Evolutionary conservation across 208 protist genomes (phyloP).

Genomic region (Acanthamoeba culbertsoni): DNA sequence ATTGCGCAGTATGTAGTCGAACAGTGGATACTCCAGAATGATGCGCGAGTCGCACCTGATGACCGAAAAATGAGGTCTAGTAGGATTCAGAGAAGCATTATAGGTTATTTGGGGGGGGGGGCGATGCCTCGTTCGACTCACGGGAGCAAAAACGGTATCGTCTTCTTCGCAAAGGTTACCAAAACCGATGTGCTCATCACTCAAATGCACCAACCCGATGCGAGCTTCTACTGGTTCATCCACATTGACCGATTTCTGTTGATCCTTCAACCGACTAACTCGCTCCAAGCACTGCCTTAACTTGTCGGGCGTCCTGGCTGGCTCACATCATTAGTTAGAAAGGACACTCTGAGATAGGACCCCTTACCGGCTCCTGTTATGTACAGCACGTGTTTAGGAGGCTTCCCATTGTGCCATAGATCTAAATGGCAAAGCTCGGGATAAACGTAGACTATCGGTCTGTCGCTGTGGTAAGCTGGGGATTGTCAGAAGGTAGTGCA

Average conservation of each 20-base stretch:
- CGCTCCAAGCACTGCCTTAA: not conserved
- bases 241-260: not conserved
- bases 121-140: not conserved
- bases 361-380: not conserved
- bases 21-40: not conserved
- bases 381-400: no score
- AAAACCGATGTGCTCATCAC: slow-evolving; percentile 49
- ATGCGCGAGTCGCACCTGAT: not conserved
- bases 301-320: not conserved
- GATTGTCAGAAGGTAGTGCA: not conserved
- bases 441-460: not conserved
- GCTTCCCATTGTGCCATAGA: no score
- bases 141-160: not conserved
- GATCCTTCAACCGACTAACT: not conserved
- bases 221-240: not conserved
- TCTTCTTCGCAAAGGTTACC: not conserved
- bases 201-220: not conserved
- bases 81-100: not conserved
- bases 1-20: slow-evolving; percentile 37
- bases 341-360: not conserved
- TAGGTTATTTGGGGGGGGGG: not conserved
- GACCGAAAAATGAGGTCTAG: not conserved
- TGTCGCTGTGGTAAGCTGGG: not conserved
- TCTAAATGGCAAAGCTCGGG: no score
- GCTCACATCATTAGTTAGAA: not conserved